Evolutionary conservation across 768 basidiomycete species (phyloP).

Genomic region (Harrya chromipes): DNA sequence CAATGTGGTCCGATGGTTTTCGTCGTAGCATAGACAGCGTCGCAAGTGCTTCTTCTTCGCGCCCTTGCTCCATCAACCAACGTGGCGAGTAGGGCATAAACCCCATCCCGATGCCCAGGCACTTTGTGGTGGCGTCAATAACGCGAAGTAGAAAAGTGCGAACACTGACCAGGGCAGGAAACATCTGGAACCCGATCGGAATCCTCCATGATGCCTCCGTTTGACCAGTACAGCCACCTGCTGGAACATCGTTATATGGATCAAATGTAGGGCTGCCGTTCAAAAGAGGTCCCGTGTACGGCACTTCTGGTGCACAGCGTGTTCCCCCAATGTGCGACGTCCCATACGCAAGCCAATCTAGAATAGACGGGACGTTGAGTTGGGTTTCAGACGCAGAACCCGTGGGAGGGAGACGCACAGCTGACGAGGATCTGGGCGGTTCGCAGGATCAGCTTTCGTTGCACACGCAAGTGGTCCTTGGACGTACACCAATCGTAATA

Average conservation of each 20-base stretch:
- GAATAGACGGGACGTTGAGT: neutral
- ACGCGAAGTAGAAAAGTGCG: constrained; percentile 5
- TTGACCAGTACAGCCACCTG: constrained; percentile 31
- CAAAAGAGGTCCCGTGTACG: constrained; percentile 30
- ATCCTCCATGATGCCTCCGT: constrained; percentile 34
- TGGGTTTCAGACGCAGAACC: too few species aligned
- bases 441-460: neutral
- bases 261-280: constrained; percentile 32
- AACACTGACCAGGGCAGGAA: constrained; percentile 35
- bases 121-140: constrained; percentile 14
- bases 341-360: constrained; percentile 33
- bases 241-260: constrained; percentile 28
- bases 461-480: neutral
- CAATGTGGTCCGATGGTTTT: constrained; percentile 28
- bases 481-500: constrained; percentile 34
- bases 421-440: constrained; percentile 29
- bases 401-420: constrained; percentile 17
- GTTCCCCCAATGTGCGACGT: constrained; percentile 35
- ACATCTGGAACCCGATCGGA: constrained; percentile 36
- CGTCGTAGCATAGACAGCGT: constrained; percentile 36
- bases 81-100: constrained; percentile 43
- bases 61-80: constrained; percentile 39
- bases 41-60: constrained; percentile 34
- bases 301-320: constrained; percentile 25
- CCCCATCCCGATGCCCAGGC: constrained; percentile 30